Evolutionary conservation across 345 rosid genomes (phyloP).

Genomic region (Brassica juncea): DNA sequence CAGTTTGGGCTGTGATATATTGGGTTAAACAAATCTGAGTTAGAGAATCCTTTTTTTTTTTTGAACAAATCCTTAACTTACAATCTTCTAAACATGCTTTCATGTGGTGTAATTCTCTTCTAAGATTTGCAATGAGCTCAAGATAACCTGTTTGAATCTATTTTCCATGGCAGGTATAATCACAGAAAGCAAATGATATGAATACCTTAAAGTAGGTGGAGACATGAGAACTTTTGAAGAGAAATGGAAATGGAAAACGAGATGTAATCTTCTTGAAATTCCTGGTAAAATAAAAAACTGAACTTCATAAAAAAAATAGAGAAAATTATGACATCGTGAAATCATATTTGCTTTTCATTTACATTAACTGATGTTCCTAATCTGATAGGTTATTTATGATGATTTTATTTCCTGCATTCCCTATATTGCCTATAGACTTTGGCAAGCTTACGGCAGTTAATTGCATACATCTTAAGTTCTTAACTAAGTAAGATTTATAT

Average conservation of each 20-base stretch:
- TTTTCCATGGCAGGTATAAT: conserved; percentile 24
- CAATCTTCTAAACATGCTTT: not conserved
- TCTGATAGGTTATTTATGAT: conserved; percentile 2
- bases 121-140: conserved; percentile 14
- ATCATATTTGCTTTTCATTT: not conserved
- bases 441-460: not conserved
- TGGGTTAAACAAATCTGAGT: conserved; percentile 15
- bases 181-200: not conserved
- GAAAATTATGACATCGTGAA: conserved; percentile 13
- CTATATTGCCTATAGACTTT: conserved; percentile 3
- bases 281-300: not conserved
- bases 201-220: not conserved
- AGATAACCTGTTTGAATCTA: conserved; percentile 12
- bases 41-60: not conserved
- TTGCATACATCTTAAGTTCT: not conserved
- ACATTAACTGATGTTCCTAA: not conserved
- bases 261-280: conserved; percentile 3
- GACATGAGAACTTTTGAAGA: conserved; percentile 1
- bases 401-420: conserved; percentile 3
- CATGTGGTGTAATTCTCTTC: conserved; percentile 5
- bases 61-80: no score
- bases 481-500: conserved; percentile 16
- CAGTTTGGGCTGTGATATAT: conserved; percentile 33
- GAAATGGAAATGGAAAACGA: not conserved
- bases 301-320: not conserved